Base-by-base conservation (phyloP, 352 stramenopile species). In the Saprolegnia parasitica region DNA sequence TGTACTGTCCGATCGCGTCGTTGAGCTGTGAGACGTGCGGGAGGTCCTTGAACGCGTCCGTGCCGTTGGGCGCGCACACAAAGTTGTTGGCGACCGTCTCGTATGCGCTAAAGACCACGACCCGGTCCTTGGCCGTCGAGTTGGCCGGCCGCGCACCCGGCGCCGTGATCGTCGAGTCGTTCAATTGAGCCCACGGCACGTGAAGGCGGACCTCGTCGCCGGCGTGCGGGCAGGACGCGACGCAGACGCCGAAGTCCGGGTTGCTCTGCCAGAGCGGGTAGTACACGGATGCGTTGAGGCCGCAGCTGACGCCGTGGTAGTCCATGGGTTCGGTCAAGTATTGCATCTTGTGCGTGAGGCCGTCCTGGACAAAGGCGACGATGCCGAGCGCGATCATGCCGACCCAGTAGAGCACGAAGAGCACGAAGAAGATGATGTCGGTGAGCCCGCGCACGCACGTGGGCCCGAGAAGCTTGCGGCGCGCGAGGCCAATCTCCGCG, bases 301-400 rank as follows among this genome's bases (percentile, higher is more conserved):
- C 81, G 71, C 86, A 94, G 32, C 78, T 57, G 2, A 80, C 72
- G 37, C 86, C 86, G 13, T 84, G 77, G 68, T 88, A 94, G 70
- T 94, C 84, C 46, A 94, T 81, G 24, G 83, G 81, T 65, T 84
- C 85, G 45, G 84, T 86, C 66, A 94, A 89, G 68, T 91, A 88
- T 64, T 90, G 80, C 32, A 83, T 84, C 57, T 89, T 92, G 20
- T 74, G 74, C 11, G 76, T 74, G 52, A 83, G 89, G 52, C 78
- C 89, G 56, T 94, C 76, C 26, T 79, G 81, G 15, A 83, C 85
- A 32, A 91, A 87, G 16, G 86, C 81, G 13, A 84, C 78, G 21
- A 89, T 77, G 32, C 77, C 82, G 16, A 94, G 75, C 29, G 74
- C 83, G 39, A 91, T 50, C 86, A 94, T 91, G 18, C 84, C 86